Base-by-base conservation (phyloP, 2,329 filamentous ascomycete genomes). In the Penicillium sp. region DNA sequence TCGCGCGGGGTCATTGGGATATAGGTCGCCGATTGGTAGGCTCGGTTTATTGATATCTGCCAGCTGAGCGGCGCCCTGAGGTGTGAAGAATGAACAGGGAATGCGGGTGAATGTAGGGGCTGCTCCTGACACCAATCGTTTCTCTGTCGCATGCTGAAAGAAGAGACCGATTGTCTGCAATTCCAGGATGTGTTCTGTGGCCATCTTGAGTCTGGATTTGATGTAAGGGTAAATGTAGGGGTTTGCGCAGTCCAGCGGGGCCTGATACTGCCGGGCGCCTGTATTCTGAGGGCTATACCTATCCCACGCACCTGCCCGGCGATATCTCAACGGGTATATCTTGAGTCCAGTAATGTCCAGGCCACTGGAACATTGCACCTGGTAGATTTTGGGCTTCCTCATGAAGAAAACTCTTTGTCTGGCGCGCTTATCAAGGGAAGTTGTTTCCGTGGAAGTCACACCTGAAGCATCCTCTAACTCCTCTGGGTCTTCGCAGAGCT, bases 101-200 rank as follows among this genome's bases (percentile, higher is more conserved):
- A 48, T 23, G 17, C 46, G 46, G 3, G 17, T 2, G 13, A 48
- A 48, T 2, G 1, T 48, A 23, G 46, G n/a, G 19, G 13, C 9
- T 2, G 2, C 17, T 6, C 46, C 46, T 17, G 46, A 48, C 9
- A 19, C 46, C 19, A 48, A 21, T 21, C 21, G 2, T 50, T 46
- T 17, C 38, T 57, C 45, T 1, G 55, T 57, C 1, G 31, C 23
- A 31, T 50, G n/a, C 21, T 57, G 21, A 5, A 57, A 49, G 26
- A 57, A 57, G 26, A 23, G 26, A 5, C 3, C 21, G 13, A 57
- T 57, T 5, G 30, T 21, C 45, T 50, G 55, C 3, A 57, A 23
- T 29, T 57, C 55, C 7, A 57, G 26, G 5, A 57, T 38, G 29
- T 57, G 55, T 19, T 57, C 55, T 1, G 55, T 57, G 23, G 46